phyloP scores from a whole-genome alignment of 495 filamentous ascomycete species.

The Aspergillus biplanus region DNA sequence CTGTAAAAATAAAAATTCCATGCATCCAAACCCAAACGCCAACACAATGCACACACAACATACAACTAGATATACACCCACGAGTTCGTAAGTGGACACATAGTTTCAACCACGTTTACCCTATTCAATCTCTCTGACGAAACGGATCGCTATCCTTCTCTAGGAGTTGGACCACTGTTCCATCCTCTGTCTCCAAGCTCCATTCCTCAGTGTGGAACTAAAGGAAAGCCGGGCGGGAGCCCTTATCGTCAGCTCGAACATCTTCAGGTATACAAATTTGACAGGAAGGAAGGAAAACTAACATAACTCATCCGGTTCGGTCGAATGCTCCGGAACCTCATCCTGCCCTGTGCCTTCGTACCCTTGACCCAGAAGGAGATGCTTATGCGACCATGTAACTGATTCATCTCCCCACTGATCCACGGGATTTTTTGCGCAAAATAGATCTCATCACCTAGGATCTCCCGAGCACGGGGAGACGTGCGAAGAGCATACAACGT shows the following conservation, averaged over 20 bases:
- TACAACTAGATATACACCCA: conserved; percentile 17
- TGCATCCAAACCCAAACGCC: conserved; percentile 19
- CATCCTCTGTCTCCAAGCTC: conserved; percentile 72
- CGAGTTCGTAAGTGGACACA: conserved; percentile 19
- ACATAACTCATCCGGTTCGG: conserved; percentile 72
- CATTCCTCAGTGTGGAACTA: conserved; percentile 78
- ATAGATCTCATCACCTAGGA: conserved; percentile 90
- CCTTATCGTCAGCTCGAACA: too few relatives aligned
- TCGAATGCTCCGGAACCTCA: conserved; percentile 80
- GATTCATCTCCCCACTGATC: conserved; percentile 93
- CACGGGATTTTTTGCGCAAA: conserved; percentile 86
- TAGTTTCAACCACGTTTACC: neutral
- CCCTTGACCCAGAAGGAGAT: conserved; percentile 88
- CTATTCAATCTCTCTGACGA: conserved; percentile 34
- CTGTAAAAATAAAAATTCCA: conserved; percentile 11
- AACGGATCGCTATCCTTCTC: conserved; percentile 66
- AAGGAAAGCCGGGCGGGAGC: neutral
- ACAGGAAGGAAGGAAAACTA: conserved; percentile 32
- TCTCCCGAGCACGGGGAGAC: conserved; percentile 68
- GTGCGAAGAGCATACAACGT: conserved; percentile 91
- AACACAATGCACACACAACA: conserved; percentile 14
- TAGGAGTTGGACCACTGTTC: conserved; percentile 65
- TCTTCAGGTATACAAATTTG: neutral
- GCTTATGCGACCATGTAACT: conserved; percentile 88
- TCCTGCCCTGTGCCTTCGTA: conserved; percentile 67